phyloP scores from a whole-genome alignment of 371 early-diverging fungal genomes.

The Rhizopus sp. region DNA sequence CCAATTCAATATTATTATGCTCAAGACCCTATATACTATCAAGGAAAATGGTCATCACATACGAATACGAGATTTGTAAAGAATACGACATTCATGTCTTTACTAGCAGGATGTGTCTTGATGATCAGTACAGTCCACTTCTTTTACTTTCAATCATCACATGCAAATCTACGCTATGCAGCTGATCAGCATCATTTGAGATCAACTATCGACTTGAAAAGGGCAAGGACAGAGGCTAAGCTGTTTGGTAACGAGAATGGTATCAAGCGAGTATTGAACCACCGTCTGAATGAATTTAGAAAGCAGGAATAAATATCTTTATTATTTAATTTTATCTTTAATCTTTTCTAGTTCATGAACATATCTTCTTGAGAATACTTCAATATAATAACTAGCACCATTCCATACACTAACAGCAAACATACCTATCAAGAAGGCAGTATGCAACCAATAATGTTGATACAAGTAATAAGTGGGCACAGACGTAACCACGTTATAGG shows the following conservation, averaged over 20 bases:
- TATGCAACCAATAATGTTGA: constrained; percentile 57
- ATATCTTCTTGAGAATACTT: constrained; percentile 68
- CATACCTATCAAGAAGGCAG: constrained; percentile 56
- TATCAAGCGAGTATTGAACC: constrained; percentile 38
- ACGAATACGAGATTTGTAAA: constrained; percentile 31
- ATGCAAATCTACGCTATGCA: constrained; percentile 25
- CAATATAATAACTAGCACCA: constrained; percentile 75
- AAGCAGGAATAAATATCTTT: constrained; percentile 10
- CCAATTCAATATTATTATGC: constrained; percentile 18
- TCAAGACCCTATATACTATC: constrained; percentile 19
- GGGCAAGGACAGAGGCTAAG: constrained; percentile 46
- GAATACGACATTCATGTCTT: constrained; percentile 36
- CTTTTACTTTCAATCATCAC: constrained; percentile 28
- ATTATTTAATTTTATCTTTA: constrained; percentile 3
- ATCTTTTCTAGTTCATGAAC: constrained; percentile 51
- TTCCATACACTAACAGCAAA: constrained; percentile 69
- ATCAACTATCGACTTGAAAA: constrained; percentile 34
- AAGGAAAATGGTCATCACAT: constrained; percentile 22
- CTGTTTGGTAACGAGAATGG: constrained; percentile 46
- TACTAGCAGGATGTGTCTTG: constrained; percentile 34
- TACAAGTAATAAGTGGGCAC: constrained; percentile 48
- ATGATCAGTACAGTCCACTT: constrained; percentile 26
- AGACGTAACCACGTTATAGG: constrained; percentile 58
- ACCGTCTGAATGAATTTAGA: constrained; percentile 29
- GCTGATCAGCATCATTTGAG: constrained; percentile 42